Conservation (phyloP, 1,284 basidiomycete genomes). For the Cutaneotrichosporon sp. region DNA sequence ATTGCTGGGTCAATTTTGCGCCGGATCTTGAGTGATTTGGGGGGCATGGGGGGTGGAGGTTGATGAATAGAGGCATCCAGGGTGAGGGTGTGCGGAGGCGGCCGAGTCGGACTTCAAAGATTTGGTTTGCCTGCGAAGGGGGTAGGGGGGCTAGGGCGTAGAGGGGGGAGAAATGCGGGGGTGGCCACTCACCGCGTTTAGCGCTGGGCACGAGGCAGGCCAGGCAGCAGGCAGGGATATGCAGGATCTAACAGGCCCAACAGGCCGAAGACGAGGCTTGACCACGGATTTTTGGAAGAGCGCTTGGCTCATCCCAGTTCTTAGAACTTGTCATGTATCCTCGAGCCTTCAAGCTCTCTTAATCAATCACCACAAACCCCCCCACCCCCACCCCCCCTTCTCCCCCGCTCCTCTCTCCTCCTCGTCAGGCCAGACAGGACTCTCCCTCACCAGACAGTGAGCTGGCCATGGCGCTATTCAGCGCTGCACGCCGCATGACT, state of each 20-base stretch:
- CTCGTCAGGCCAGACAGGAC: conserved; percentile 4
- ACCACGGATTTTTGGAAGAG: background rate
- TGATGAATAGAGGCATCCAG: background rate
- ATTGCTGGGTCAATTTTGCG: background rate
- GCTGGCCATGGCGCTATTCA: background rate
- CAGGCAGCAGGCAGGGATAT: too few relatives aligned
- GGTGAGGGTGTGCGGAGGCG: too few relatives aligned
- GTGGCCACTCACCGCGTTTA: too few relatives aligned
- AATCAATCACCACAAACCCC: background rate
- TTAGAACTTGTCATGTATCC: conserved; percentile 9
- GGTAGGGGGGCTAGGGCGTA: too few relatives aligned
- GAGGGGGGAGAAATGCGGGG: too few relatives aligned
- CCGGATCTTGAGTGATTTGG: too few relatives aligned
- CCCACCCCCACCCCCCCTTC: too few relatives aligned
- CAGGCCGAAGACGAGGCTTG: background rate
- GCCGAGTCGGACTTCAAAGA: too few relatives aligned
- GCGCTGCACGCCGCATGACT: background rate
- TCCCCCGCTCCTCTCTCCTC: background rate
- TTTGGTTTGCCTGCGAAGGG: too few relatives aligned
- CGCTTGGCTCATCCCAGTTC: background rate
- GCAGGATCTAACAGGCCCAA: background rate
- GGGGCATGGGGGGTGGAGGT: background rate
- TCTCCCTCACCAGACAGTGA: conserved; percentile 10
- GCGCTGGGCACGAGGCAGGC: too few relatives aligned
- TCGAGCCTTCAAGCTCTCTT: conserved; percentile 7